Evolutionary conservation across 352 stramenopile genomes (phyloP), one percentile per base, ranked within the genome.

Genomic region (Phytophthora nicotianae): DNA sequence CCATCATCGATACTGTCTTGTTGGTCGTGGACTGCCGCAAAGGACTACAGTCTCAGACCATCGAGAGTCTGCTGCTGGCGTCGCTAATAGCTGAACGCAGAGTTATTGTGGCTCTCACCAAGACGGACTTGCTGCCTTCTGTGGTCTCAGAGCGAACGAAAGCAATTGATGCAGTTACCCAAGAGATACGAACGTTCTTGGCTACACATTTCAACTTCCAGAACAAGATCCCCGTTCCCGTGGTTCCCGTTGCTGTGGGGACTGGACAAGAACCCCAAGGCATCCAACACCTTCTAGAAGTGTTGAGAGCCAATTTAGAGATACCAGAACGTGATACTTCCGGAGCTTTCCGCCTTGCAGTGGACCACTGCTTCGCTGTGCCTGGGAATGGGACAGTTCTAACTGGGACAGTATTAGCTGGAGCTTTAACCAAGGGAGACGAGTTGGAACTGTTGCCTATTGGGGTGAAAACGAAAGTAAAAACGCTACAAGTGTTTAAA

Each of bases 1-100:
- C 98, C 75, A 99, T 99, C 68, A 99, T 99, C 66, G 97, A 99
- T 71, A 91, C 98, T 58, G 96, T 99, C 24, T 62, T 99, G 19
- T 77, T 99, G 17, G 96, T 99, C 14, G 88, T 99, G 4, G 96
- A 99, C 70, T 90, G 88, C 10, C 93, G 88, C 49, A 99, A 99
- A 73, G 97, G 97, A 8, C 97, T 99, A 19, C 97, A 99, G 74
- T 90, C 97, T 3, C 98, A 99, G 84, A 99, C 97, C 10, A 93
- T 98, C 23, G 98, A 99, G 86, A 99, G 97, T 58, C 80, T 99
- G 5, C 82, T 99, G 24, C 90, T 99, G 47, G 96, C 91, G 5
- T 89, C 98, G 73, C 89, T 99, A 29, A 93, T 89, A 0, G 88
- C 87, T 2, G 59, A 84, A 14, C 77, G 93, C 35, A 75, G 97